phyloP scores from a whole-genome alignment of 2,329 filamentous ascomycete species.

The Fusarium sarcochroum region DNA sequence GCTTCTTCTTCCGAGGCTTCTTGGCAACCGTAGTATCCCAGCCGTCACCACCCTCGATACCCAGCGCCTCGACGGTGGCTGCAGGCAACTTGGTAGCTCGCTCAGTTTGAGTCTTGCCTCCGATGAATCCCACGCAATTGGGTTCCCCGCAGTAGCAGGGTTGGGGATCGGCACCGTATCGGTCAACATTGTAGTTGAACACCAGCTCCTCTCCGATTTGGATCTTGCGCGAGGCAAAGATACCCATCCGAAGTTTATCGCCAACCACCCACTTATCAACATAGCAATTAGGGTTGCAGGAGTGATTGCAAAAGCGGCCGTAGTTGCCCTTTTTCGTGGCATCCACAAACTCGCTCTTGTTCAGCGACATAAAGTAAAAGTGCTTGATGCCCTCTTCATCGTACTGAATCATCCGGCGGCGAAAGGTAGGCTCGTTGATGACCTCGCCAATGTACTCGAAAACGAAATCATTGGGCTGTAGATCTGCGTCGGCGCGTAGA shows the following conservation, averaged over 20 bases:
- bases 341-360: conserved; percentile 96
- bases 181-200: conserved; percentile 99
- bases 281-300: conserved; percentile 98
- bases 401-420: conserved; percentile 91
- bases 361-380: conserved; percentile 99
- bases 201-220: conserved; percentile 93
- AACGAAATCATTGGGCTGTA: conserved; percentile 90
- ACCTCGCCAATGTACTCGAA: conserved; percentile 99
- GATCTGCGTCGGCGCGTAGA: conserved; percentile 82
- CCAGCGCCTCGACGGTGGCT: conserved; percentile 92
- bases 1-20: conserved; percentile 93
- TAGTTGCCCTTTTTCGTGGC: conserved; percentile 97
- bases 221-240: conserved; percentile 90
- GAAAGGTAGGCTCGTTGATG: conserved; percentile 92
- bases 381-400: conserved; percentile 98
- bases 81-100: conserved; percentile 91
- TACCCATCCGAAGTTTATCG: conserved; percentile 98
- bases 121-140: conserved; percentile 96
- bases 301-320: conserved; percentile 98
- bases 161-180: conserved; percentile 96
- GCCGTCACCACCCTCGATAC: conserved; percentile 91
- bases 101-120: conserved; percentile 97
- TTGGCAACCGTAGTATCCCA: conserved; percentile 94
- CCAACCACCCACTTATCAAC: conserved; percentile 99
- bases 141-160: conserved; percentile 96